Evolutionary conservation across 352 stramenopile species (phyloP).

Genomic region (Globisporangium nodosum): DNA sequence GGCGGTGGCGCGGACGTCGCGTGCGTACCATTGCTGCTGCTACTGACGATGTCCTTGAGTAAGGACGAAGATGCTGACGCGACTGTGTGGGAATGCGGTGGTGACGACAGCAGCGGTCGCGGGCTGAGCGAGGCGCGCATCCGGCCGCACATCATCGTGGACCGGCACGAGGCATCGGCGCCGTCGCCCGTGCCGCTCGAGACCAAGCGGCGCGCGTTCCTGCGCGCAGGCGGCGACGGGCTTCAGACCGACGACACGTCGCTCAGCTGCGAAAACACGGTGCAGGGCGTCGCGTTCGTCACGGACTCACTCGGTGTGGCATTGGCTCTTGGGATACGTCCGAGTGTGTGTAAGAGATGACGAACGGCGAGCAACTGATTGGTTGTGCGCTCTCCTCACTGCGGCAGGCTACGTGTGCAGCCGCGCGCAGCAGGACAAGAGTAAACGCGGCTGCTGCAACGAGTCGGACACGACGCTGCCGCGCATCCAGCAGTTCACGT

Average conservation of each 20-base stretch:
- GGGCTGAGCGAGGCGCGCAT: slow-evolving; percentile 57
- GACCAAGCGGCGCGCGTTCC: slow-evolving; percentile 33
- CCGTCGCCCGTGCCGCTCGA: slow-evolving; percentile 2
- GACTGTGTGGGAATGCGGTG: neutral
- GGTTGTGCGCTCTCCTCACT: neutral
- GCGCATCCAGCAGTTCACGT: slow-evolving; percentile 54
- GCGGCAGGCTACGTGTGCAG: slow-evolving; percentile 44
- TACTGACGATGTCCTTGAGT: neutral
- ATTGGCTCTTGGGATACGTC: too few species aligned
- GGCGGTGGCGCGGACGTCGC: slow-evolving; percentile 8
- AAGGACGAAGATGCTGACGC: neutral
- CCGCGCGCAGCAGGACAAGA: slow-evolving; percentile 32
- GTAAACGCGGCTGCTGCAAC: slow-evolving; percentile 52
- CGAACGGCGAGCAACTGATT: neutral
- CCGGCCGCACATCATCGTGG: slow-evolving; percentile 56
- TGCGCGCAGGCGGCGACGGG: slow-evolving; percentile 42
- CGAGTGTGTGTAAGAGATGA: neutral
- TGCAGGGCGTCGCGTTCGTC: slow-evolving; percentile 37
- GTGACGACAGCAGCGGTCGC: neutral
- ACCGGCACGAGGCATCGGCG: slow-evolving; percentile 14
- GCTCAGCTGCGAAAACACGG: slow-evolving; percentile 47
- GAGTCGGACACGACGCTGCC: slow-evolving; percentile 41
- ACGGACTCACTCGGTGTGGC: slow-evolving; percentile 51
- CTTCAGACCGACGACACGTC: slow-evolving; percentile 30
- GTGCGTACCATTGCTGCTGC: neutral